These are phyloP conservation scores for Hebeloma cylindrosporum DNA, from an alignment of 768 basidiomycete species.

Conservation along the genomic window DNA sequence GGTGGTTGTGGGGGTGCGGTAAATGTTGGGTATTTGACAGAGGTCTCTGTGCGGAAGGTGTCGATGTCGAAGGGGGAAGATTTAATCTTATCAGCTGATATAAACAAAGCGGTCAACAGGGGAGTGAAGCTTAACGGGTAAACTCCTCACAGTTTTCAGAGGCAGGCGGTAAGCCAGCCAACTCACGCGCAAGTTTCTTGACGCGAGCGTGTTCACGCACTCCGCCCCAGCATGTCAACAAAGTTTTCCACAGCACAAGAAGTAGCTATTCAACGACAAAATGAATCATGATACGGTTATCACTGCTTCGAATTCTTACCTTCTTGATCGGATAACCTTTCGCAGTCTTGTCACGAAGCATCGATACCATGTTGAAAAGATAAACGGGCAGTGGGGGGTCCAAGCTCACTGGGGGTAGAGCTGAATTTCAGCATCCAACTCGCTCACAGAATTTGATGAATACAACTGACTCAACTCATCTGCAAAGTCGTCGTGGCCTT, in stretches of 20 bases:
- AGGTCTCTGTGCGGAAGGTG: conserved; percentile 84
- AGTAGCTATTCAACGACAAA: conserved; percentile 59
- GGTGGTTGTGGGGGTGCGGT: conserved; percentile 52
- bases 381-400: conserved; percentile 94
- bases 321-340: conserved; percentile 98
- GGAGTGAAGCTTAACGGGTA: no score
- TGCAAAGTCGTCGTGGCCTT: conserved; percentile 91
- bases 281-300: not conserved
- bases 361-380: conserved; percentile 87
- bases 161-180: conserved; percentile 71
- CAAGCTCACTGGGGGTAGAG: conserved; percentile 89
- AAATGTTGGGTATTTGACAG: conserved; percentile 96
- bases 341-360: conserved; percentile 87
- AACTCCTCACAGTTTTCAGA: conserved; percentile 38
- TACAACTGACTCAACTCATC: conserved; percentile 86
- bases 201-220: conserved; percentile 82
- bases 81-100: conserved; percentile 73
- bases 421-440: not conserved
- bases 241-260: conserved; percentile 90
- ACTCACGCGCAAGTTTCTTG: conserved; percentile 82
- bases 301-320: conserved; percentile 40
- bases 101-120: no score
- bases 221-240: conserved; percentile 91
- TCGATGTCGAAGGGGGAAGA: conserved; percentile 90
- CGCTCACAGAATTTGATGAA: not conserved